Percentiles rank a stretch among this genome's conserved stretches.
phyloP scores from a whole-genome alignment of 257 asterid species.

The Rubia yunnanensis region DNA sequence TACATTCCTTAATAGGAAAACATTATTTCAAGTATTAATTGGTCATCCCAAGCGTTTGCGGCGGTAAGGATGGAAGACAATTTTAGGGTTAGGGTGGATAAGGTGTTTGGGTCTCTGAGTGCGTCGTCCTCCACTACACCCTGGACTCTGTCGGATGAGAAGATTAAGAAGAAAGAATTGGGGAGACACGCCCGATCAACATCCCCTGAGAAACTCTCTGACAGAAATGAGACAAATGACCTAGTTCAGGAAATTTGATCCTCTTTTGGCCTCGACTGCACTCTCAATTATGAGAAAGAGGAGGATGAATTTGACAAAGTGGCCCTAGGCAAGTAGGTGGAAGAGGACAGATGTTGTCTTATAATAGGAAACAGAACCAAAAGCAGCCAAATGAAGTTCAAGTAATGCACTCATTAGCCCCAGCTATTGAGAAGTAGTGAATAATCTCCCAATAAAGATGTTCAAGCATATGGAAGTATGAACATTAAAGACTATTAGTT shows the following conservation, averaged over 20 bases:
- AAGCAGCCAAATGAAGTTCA: too few species aligned
- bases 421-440: too few species aligned
- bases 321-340: slow-evolving; percentile 46
- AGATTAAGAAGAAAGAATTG: slow-evolving; percentile 57
- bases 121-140: slow-evolving; percentile 22
- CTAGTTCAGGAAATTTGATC: slow-evolving; percentile 45
- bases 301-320: slow-evolving; percentile 82
- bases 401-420: too few species aligned
- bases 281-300: slow-evolving; percentile 90
- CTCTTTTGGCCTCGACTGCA: slow-evolving; percentile 73
- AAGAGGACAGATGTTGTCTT: slow-evolving; percentile 32
- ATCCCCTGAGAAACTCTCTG: too few species aligned
- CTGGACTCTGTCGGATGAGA: slow-evolving; percentile 78
- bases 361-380: too few species aligned
- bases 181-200: too few species aligned
- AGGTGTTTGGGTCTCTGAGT: slow-evolving; percentile 52
- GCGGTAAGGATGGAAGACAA: slow-evolving; percentile 90
- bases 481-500: too few species aligned
- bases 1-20: too few species aligned
- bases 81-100: slow-evolving; percentile 75
- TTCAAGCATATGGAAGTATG: too few species aligned
- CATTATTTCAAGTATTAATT: too few species aligned
- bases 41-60: too few species aligned
- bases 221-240: slow-evolving; percentile 15
- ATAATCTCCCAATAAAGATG: too few species aligned